Conservation (phyloP, 2,329 filamentous ascomycete genomes). For the Curvularia lunata region DNA sequence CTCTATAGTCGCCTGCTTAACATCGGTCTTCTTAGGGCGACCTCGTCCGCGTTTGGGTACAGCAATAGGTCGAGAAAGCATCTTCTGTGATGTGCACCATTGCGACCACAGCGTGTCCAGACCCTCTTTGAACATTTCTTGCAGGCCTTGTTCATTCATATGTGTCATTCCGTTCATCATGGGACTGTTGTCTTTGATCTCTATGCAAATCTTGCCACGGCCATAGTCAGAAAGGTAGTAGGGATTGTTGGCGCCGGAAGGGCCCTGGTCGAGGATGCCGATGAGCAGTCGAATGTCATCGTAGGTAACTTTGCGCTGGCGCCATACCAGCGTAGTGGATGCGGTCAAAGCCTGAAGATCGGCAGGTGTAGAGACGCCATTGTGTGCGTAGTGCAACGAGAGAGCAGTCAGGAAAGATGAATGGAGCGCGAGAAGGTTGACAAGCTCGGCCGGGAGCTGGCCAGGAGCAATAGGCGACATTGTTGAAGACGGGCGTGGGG, state of each 20-base stretch:
- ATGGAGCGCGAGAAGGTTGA: slow-evolving; percentile 55
- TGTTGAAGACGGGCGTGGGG: slow-evolving; percentile 25
- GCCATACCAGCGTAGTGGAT: slow-evolving; percentile 54
- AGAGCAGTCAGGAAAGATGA: slow-evolving; percentile 58
- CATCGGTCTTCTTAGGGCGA: slow-evolving; percentile 38
- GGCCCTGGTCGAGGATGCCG: slow-evolving; percentile 47
- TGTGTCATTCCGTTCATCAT: slow-evolving; percentile 36
- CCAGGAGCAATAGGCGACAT: slow-evolving; percentile 42
- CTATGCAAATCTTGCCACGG: slow-evolving; percentile 52
- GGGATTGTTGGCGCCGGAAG: slow-evolving; percentile 38
- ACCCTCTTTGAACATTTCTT: slow-evolving; percentile 57
- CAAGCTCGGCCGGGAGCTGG: slow-evolving; percentile 51
- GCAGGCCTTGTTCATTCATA: slow-evolving; percentile 57
- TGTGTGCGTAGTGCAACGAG: slow-evolving; percentile 58
- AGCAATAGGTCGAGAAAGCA: slow-evolving; percentile 34
- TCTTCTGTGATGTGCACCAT: slow-evolving; percentile 43
- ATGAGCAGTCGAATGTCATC: slow-evolving; percentile 56
- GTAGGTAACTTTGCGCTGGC: slow-evolving; percentile 54
- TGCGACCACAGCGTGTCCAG: slow-evolving; percentile 55
- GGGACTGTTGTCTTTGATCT: slow-evolving; percentile 43
- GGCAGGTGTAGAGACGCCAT: slow-evolving; percentile 54
- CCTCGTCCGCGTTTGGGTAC: slow-evolving; percentile 47
- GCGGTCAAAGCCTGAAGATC: slow-evolving; percentile 51
- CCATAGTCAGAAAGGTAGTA: slow-evolving; percentile 54
- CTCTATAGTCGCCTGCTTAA: slow-evolving; percentile 59